Percentiles rank a stretch among this genome's conserved stretches.
Conservation (phyloP, 371 early-diverging fungal genomes). For the Mortierella sp. region DNA sequence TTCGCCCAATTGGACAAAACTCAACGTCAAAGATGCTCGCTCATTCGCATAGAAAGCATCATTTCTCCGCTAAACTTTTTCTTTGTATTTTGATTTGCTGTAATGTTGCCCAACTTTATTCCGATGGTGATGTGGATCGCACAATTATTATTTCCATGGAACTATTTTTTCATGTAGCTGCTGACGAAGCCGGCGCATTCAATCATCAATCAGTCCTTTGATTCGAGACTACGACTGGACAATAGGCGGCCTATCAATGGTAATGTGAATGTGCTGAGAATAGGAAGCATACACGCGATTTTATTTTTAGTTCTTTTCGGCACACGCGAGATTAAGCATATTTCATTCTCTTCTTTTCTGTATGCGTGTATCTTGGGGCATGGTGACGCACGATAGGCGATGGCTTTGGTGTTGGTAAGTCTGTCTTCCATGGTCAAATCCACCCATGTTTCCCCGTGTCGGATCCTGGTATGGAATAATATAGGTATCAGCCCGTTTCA, state of each 20-base stretch:
- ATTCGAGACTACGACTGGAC: constrained; percentile 77
- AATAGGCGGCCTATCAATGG: constrained; percentile 76
- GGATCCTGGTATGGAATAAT: too few relatives aligned
- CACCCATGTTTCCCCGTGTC: not conserved
- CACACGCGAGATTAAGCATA: not conserved
- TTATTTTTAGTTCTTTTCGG: too few relatives aligned
- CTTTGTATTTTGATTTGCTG: not conserved
- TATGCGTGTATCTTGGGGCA: not conserved
- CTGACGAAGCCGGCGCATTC: constrained; percentile 79
- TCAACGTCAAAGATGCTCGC: not conserved
- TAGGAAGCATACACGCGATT: not conserved
- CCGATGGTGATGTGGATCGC: not conserved
- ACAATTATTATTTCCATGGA: too few relatives aligned
- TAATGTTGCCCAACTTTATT: constrained; percentile 2
- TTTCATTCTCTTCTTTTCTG: not conserved
- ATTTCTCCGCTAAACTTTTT: not conserved
- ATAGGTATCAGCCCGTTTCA: too few relatives aligned
- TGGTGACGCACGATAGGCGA: constrained; percentile 71
- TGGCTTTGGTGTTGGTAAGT: constrained; percentile 85
- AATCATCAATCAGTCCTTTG: constrained; percentile 86
- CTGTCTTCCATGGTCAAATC: not conserved
- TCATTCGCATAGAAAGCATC: not conserved
- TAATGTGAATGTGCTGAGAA: too few relatives aligned
- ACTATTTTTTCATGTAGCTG: constrained; percentile 48
- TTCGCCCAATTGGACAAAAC: too few relatives aligned